A percentile compares a stretch with the other conserved stretches of the same genome.
Conservation (phyloP, 2,329 filamentous ascomycete genomes). For the Epichloe sibirici region DNA sequence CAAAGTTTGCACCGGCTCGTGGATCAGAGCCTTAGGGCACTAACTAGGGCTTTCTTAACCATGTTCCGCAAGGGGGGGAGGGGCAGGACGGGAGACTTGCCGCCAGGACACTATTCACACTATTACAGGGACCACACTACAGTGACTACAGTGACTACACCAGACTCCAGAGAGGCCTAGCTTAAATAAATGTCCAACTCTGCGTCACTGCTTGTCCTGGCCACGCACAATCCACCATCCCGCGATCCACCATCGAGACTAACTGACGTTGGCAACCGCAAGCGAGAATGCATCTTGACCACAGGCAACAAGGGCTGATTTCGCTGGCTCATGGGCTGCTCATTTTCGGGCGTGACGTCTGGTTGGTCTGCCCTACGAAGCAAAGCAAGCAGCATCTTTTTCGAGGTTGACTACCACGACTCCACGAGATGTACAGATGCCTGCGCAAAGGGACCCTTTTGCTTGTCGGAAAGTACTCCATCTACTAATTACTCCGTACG, state of each 20-base stretch:
- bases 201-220: no score
- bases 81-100: no score
- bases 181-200: neutral
- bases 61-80: no score
- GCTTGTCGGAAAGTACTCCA: neutral
- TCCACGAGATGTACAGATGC: neutral
- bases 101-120: no score
- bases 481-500: neutral
- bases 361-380: conserved; percentile 3
- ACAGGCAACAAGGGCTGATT: neutral
- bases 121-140: no score
- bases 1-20: no score
- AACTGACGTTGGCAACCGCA: conserved; percentile 8
- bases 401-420: neutral
- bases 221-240: neutral
- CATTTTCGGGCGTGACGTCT: neutral
- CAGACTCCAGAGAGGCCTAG: neutral
- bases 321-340: neutral
- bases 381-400: neutral
- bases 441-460: neutral
- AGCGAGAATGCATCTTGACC: conserved; percentile 5
- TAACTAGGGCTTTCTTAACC: no score
- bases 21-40: no score
- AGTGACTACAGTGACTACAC: no score
- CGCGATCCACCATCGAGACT: conserved; percentile 1